These are phyloP conservation scores for Ophiostoma sp. DNA, from an alignment of 2,329 filamentous ascomycete species.

Conservation along the genomic window DNA sequence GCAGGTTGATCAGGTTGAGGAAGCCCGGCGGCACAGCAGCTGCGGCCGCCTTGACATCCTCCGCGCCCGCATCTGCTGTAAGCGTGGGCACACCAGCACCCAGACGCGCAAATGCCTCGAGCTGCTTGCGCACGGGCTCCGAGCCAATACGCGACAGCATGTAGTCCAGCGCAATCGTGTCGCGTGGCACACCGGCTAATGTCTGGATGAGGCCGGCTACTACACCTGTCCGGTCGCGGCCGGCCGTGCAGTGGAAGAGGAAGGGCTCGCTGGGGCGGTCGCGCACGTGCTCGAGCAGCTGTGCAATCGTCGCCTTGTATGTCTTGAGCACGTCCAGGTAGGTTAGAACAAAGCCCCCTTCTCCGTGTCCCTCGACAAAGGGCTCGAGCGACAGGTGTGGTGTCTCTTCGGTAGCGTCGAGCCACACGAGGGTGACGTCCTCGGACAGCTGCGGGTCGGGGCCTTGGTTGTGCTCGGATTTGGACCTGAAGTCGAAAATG, in stretches of 20 bases:
- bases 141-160: constrained; percentile 50
- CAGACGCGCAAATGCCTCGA: constrained; percentile 40
- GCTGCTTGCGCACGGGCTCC: constrained; percentile 46
- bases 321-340: constrained; percentile 43
- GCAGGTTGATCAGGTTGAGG: constrained; percentile 43
- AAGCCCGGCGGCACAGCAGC: constrained; percentile 41
- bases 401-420: constrained; percentile 35
- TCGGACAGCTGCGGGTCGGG: constrained; percentile 43
- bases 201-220: constrained; percentile 46
- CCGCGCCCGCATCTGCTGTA: neutral
- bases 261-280: constrained; percentile 43
- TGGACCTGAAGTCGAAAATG: constrained; percentile 49
- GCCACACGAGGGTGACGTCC: constrained; percentile 43
- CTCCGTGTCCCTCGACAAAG: constrained; percentile 44
- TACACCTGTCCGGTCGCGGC: constrained; percentile 51
- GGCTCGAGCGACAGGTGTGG: constrained; percentile 36
- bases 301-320: constrained; percentile 40
- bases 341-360: constrained; percentile 41
- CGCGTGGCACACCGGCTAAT: constrained; percentile 43
- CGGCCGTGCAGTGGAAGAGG: constrained; percentile 53
- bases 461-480: constrained; percentile 38
- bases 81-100: constrained; percentile 31
- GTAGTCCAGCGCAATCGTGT: constrained; percentile 45
- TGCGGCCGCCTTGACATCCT: constrained; percentile 23
- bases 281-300: constrained; percentile 44